These are phyloP conservation scores for Scenedesmus sp. DNA, from an alignment of 163 green algal species.

Conservation along the genomic window DNA sequence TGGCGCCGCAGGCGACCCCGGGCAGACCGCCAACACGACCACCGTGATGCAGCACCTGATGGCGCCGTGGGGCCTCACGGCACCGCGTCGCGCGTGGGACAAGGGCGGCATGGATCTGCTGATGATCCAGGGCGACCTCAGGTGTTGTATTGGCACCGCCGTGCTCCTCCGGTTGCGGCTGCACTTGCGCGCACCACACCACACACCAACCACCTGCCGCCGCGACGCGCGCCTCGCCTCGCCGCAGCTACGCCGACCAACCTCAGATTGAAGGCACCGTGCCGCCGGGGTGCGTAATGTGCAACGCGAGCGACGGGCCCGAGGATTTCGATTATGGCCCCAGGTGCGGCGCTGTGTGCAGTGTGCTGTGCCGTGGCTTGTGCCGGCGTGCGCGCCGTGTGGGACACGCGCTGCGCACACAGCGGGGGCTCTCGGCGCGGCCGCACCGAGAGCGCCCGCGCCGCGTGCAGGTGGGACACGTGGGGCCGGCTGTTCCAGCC, in stretches of 20 bases:
- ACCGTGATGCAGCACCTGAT: constrained; percentile 4
- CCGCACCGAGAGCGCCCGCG: too few relatives aligned
- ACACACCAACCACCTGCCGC: too few relatives aligned
- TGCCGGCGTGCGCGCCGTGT: too few relatives aligned
- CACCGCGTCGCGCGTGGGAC: too few relatives aligned
- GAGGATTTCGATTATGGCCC: background rate
- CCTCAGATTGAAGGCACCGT: background rate
- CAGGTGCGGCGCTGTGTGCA: background rate
- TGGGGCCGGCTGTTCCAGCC: constrained; percentile 20
- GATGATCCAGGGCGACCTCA: constrained; percentile 5
- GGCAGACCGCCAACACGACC: constrained; percentile 12
- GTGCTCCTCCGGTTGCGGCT: background rate
- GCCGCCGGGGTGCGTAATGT: background rate
- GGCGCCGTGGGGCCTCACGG: background rate
- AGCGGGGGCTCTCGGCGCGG: too few relatives aligned
- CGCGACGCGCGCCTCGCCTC: too few relatives aligned
- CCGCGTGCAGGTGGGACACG: constrained; percentile 30
- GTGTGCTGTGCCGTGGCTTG: background rate
- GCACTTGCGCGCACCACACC: background rate
- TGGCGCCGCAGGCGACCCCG: background rate
- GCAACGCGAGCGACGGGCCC: background rate
- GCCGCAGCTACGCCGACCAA: background rate
- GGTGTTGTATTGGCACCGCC: too few relatives aligned
- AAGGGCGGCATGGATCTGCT: too few relatives aligned
- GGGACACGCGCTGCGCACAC: background rate